Evolutionary conservation across 164 flowering plant species (phyloP).

Genomic region (Berberis vulgaris): DNA sequence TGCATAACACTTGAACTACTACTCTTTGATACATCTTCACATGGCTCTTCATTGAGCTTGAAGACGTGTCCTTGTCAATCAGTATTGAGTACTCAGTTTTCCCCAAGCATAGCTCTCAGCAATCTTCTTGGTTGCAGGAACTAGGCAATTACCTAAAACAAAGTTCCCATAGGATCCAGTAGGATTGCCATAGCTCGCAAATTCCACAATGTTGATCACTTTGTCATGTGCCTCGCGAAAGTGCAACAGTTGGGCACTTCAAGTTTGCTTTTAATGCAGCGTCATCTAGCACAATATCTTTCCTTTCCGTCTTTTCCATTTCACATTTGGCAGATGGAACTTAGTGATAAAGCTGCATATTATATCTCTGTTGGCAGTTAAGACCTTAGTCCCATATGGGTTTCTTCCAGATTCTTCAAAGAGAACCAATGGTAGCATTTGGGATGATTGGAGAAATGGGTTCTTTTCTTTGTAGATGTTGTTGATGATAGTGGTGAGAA

Average conservation of each 20-base stretch:
- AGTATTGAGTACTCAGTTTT: conserved; percentile 41
- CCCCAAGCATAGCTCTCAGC: conserved; percentile 67
- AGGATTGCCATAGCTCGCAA: conserved; percentile 74
- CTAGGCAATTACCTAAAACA: conserved; percentile 36
- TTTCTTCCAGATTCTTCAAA: conserved; percentile 65
- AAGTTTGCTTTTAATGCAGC: conserved; percentile 30
- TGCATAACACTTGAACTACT: conserved; percentile 47
- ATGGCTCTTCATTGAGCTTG: conserved; percentile 21
- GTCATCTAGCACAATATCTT: conserved; percentile 25
- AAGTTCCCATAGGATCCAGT: conserved; percentile 54
- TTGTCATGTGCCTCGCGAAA: conserved; percentile 15
- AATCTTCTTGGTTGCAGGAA: conserved; percentile 27
- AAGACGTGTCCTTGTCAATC: conserved; percentile 16
- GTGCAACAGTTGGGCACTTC: conserved; percentile 31
- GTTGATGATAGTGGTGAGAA: too few relatives aligned
- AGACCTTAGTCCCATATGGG: conserved; percentile 31
- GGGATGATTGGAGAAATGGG: too few relatives aligned
- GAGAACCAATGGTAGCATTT: conserved; percentile 45
- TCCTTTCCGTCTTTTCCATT: conserved; percentile 34
- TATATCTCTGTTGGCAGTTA: conserved; percentile 47
- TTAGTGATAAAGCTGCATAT: conserved; percentile 58
- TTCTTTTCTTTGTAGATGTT: too few relatives aligned
- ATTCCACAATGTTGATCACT: conserved; percentile 38
- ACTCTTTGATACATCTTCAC: conserved; percentile 36
- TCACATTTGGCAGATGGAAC: conserved; percentile 41